These are phyloP conservation scores for Russula vinacea DNA, from an alignment of 768 basidiomycete genomes.

Conservation along the genomic window DNA sequence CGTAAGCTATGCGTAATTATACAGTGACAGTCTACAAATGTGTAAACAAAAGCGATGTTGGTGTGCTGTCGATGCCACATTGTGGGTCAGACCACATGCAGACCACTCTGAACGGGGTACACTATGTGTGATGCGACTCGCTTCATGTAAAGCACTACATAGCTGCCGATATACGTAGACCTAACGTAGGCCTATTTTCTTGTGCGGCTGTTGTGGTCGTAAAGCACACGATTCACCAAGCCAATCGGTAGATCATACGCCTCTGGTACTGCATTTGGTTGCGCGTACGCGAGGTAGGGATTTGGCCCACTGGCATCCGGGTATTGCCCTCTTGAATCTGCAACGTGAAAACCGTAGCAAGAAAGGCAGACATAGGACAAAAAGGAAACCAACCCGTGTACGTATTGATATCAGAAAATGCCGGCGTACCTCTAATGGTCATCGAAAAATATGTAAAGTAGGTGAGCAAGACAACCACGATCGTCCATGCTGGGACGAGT, in stretches of 20 bases:
- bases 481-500: slow-evolving; percentile 73
- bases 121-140: neutral
- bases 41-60: neutral
- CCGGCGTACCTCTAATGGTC: slow-evolving; percentile 67
- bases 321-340: slow-evolving; percentile 58
- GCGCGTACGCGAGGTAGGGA: slow-evolving; percentile 51
- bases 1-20: slow-evolving; percentile 28
- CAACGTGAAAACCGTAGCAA: slow-evolving; percentile 12
- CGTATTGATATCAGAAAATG: slow-evolving; percentile 63
- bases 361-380: slow-evolving; percentile 9
- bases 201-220: slow-evolving; percentile 33
- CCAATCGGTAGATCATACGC: slow-evolving; percentile 82
- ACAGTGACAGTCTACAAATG: slow-evolving; percentile 17
- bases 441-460: slow-evolving; percentile 76
- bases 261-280: slow-evolving; percentile 52
- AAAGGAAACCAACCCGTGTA: slow-evolving; percentile 54
- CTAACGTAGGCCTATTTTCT: neutral
- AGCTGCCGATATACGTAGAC: neutral
- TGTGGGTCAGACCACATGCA: neutral
- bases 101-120: neutral
- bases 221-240: slow-evolving; percentile 72
- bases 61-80: slow-evolving; percentile 1
- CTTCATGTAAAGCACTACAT: neutral
- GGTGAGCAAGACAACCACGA: slow-evolving; percentile 66
- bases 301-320: slow-evolving; percentile 40